Conservation (phyloP, 495 filamentous ascomycete genomes). For the Aspergillus panamensis region DNA sequence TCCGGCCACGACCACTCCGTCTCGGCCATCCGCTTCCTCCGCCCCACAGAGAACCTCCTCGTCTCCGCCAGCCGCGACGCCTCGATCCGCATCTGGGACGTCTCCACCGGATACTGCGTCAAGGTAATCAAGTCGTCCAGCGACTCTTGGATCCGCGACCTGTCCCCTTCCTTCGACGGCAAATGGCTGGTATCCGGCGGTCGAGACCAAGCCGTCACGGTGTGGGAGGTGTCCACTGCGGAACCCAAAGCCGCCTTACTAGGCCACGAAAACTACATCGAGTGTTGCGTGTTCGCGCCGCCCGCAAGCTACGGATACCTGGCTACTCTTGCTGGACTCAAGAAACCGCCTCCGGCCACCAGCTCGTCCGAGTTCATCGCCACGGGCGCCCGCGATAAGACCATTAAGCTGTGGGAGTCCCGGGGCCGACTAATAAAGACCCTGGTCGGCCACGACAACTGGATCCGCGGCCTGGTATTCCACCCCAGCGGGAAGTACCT, state of each 20-base stretch:
- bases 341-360: conserved; percentile 74
- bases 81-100: conserved; percentile 81
- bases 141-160: conserved; percentile 85
- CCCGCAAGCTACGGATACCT: conserved; percentile 72
- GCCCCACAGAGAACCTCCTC: conserved; percentile 73
- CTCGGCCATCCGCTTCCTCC: conserved; percentile 83
- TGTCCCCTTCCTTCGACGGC: conserved; percentile 78
- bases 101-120: conserved; percentile 83
- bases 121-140: conserved; percentile 73
- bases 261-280: conserved; percentile 84
- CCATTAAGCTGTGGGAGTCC: conserved; percentile 83
- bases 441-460: conserved; percentile 89
- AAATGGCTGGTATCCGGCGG: conserved; percentile 76
- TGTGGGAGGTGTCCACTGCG: conserved; percentile 71
- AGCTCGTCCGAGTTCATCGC: conserved; percentile 79
- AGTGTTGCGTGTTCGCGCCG: conserved; percentile 87
- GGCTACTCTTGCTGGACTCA: conserved; percentile 74
- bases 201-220: conserved; percentile 72
- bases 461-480: conserved; percentile 83
- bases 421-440: conserved; percentile 84
- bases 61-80: conserved; percentile 79
- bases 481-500: conserved; percentile 94
- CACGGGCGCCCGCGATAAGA: conserved; percentile 86
- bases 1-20: conserved; percentile 92
- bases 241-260: conserved; percentile 78